Conservation (phyloP, 257 asterid species). For the Nicotiana sylvestris region DNA sequence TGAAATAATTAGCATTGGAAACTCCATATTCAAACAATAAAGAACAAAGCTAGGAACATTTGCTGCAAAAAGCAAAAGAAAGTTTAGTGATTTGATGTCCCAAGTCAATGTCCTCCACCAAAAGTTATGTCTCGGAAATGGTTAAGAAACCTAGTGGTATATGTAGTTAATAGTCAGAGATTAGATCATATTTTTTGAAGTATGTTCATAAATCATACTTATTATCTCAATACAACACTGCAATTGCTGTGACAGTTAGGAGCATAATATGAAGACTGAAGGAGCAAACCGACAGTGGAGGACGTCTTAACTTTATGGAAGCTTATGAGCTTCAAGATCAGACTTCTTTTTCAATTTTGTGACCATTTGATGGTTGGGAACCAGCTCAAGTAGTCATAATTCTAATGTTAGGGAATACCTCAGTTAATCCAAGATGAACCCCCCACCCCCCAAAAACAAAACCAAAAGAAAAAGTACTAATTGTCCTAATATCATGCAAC, state of each 20-base stretch:
- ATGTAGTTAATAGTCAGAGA: background rate
- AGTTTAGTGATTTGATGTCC: background rate
- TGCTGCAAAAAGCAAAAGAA: background rate
- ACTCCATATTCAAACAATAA: background rate
- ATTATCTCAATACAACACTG: background rate
- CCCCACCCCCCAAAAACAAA: background rate
- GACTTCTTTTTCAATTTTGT: background rate
- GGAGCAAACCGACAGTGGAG: background rate
- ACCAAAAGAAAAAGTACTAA: background rate
- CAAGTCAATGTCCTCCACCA: background rate
- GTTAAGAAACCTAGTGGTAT: background rate
- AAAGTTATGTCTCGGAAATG: background rate
- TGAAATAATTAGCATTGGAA: slow-evolving; percentile 27
- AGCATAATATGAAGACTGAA: background rate
- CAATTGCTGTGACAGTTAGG: background rate
- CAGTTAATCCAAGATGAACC: too few species aligned
- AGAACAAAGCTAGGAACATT: background rate
- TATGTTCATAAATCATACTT: background rate
- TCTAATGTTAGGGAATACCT: background rate
- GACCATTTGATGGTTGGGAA: background rate
- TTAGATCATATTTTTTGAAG: background rate
- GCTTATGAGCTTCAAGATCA: background rate
- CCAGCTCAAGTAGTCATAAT: background rate
- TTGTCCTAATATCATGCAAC: background rate
- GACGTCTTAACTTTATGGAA: background rate